A percentile compares a stretch with the other conserved stretches of the same genome.
Conservation (phyloP, 2,329 filamentous ascomycete genomes). For the Xylaria sp. region DNA sequence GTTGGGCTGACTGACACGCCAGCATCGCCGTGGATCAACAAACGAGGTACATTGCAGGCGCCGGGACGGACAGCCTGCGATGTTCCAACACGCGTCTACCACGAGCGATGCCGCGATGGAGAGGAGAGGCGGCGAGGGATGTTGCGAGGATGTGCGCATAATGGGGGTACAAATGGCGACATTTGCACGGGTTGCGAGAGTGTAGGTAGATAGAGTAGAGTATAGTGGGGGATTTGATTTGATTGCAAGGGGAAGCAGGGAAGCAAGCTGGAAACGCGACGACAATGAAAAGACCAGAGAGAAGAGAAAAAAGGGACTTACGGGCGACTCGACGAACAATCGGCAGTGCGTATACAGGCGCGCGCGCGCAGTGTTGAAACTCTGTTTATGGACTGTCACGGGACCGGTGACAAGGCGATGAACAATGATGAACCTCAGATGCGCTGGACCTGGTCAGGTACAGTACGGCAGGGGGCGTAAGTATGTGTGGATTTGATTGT, state of each 20-base stretch:
- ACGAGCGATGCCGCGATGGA: background rate
- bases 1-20: background rate
- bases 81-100: background rate
- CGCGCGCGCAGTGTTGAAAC: background rate
- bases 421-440: background rate
- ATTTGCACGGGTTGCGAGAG: too few species aligned
- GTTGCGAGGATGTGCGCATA: too few species aligned
- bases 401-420: background rate
- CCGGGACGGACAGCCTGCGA: background rate
- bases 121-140: too few species aligned
- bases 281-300: too few species aligned
- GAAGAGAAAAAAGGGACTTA: background rate
- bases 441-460: background rate
- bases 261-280: background rate
- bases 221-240: too few species aligned
- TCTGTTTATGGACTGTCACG: background rate
- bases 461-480: background rate
- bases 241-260: too few species aligned
- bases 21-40: background rate
- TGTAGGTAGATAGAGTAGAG: too few species aligned
- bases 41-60: background rate
- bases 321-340: background rate
- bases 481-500: conserved; percentile 3
- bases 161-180: too few species aligned
- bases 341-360: background rate